Conservation (phyloP, 306 rosid genomes). For the Malus sylvestris region DNA sequence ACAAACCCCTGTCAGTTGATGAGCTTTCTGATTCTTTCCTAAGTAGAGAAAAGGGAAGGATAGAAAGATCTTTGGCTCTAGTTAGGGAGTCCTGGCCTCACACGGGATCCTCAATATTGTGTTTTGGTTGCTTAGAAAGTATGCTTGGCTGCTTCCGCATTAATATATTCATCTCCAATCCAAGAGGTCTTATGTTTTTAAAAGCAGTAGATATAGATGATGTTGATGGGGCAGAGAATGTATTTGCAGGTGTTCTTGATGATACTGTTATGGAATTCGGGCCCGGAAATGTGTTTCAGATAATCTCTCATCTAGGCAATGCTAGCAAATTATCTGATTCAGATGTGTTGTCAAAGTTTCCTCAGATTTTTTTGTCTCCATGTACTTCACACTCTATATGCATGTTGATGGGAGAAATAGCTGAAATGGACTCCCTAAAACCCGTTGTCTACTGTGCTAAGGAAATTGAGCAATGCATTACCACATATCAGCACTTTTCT, state of each 20-base stretch:
- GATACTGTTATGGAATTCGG: constrained; percentile 33
- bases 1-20: constrained; percentile 36
- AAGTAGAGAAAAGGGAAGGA: constrained; percentile 46
- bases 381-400: constrained; percentile 40
- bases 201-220: constrained; percentile 31
- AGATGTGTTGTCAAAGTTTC: constrained; percentile 31
- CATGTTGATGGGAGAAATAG: constrained; percentile 47
- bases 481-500: constrained; percentile 28
- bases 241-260: constrained; percentile 27
- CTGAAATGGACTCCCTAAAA: constrained; percentile 41
- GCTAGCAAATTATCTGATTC: constrained; percentile 27
- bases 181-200: constrained; percentile 44
- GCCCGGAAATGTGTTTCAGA: constrained; percentile 44
- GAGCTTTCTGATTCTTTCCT: constrained; percentile 35
- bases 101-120: constrained; percentile 45
- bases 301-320: constrained; percentile 38
- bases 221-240: constrained; percentile 21
- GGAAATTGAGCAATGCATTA: constrained; percentile 38
- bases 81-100: constrained; percentile 51
- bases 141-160: constrained; percentile 29
- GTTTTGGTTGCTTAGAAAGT: constrained; percentile 28
- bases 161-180: constrained; percentile 43
- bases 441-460: constrained; percentile 38
- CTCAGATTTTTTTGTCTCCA: constrained; percentile 46
- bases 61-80: constrained; percentile 39